phyloP scores from a whole-genome alignment of 345 rosid genomes.

The Raphanus raphanistrum region DNA sequence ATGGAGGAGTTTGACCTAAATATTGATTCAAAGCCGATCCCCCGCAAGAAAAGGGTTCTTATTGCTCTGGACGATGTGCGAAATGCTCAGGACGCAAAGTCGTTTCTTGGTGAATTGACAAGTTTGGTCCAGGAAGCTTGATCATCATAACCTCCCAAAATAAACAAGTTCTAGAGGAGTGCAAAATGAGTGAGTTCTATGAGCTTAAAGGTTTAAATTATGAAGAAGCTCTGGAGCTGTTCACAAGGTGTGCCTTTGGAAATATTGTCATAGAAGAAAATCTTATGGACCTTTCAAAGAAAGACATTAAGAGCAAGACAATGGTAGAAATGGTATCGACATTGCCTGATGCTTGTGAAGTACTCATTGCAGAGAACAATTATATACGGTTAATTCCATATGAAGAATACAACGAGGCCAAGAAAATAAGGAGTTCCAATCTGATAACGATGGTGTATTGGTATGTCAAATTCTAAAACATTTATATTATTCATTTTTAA shows the following conservation, averaged over 20 bases:
- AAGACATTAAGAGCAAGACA: not conserved
- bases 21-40: not conserved
- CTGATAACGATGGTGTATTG: not conserved
- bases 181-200: not conserved
- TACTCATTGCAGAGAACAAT: not conserved
- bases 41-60: constrained; percentile 18
- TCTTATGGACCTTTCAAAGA: not conserved
- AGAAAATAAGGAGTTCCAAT: constrained; percentile 4
- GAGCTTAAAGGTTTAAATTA: constrained; percentile 15
- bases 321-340: not conserved
- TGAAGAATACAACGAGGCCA: not conserved
- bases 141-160: constrained; percentile 14
- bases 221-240: not conserved
- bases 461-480: not conserved
- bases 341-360: not conserved
- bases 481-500: not conserved
- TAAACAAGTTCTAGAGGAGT: not conserved
- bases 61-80: constrained; percentile 14
- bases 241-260: constrained; percentile 9
- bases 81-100: not conserved
- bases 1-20: not conserved
- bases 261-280: not conserved
- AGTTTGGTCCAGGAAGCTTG: constrained; percentile 23
- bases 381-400: not conserved
- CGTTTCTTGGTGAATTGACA: constrained; percentile 4